Evolutionary conservation across 768 basidiomycete species (phyloP), one percentile per base, ranked within the genome.

Genomic region (Macrolepiota albuminosa): DNA sequence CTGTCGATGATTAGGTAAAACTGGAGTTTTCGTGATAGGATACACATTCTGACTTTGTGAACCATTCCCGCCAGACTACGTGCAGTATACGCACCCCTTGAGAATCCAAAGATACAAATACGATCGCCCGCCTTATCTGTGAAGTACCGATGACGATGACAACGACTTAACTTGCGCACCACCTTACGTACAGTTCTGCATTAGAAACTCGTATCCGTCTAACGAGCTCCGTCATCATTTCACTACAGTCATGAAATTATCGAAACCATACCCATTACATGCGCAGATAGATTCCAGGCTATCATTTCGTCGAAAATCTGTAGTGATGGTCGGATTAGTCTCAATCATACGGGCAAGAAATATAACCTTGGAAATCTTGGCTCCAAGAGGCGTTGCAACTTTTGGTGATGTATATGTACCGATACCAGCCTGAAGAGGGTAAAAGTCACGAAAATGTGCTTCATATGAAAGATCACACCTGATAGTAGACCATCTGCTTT

Each of bases 71-170:
- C 83, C 8, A 83, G 72, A 56, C 77, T 72, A 43, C 76, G 72
- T 14, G 47, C 82, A 1, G 82, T 82, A 67, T 83, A 84, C 16
- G 83, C 80, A 13, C 85, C 84, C 36, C 86, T 73, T n/a, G 84
- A 84, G 68, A 88, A 88, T 1, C 86, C 85, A 63, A 86, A 86
- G 56, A 87, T 79, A 66, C 77, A 86, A 53, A 87, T 83, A 53
- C 75, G 77, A 69, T 86, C 84, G 1, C 78, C 79, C 6, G 62
- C 56, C 37, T 55, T 52, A 42, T 66, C 65, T 66, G 50, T 14
- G 24, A 33, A 34, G 14, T 21, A 33, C 1, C 1, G 29, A 43
- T n/a, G 43, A 33, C 13, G 47, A 40, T 13, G 8, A 36, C 50
- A 26, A 16, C 7, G 24, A n/a, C 29, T 40, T 14, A 21, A 1